A percentile compares a stretch with the other conserved stretches of the same genome.
These are phyloP conservation scores for Penicillium psychrosexuale DNA, from an alignment of 2,329 filamentous ascomycete species.

Conservation along the genomic window DNA sequence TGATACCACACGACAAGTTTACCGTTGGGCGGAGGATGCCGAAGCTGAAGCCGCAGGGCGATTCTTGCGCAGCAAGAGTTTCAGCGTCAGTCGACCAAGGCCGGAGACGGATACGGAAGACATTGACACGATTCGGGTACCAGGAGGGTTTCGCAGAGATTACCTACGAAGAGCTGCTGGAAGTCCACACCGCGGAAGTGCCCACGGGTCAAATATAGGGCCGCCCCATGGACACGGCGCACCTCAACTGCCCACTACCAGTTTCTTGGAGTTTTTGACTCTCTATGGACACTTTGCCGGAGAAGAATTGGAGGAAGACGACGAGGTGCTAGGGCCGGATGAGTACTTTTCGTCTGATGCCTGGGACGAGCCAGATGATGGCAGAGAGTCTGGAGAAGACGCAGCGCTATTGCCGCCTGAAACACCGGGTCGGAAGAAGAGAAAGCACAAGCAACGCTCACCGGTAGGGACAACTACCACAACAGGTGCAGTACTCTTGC, in stretches of 20 bases:
- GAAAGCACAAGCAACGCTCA: slow-evolving; percentile 71
- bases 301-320: slow-evolving; percentile 94
- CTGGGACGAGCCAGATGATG: slow-evolving; percentile 55
- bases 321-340: slow-evolving; percentile 79
- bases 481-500: slow-evolving; percentile 73
- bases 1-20: slow-evolving; percentile 91
- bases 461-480: slow-evolving; percentile 73
- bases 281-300: slow-evolving; percentile 97
- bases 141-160: slow-evolving; percentile 89
- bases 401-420: slow-evolving; percentile 71
- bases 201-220: slow-evolving; percentile 38
- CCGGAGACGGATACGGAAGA: slow-evolving; percentile 78
- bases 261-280: slow-evolving; percentile 91
- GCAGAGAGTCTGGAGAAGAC: slow-evolving; percentile 79
- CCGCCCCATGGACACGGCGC: slow-evolving; percentile 34
- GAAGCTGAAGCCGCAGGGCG: slow-evolving; percentile 59
- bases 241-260: slow-evolving; percentile 75
- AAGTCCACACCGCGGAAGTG: slow-evolving; percentile 55
- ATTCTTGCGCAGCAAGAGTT: slow-evolving; percentile 80
- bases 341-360: slow-evolving; percentile 87
- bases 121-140: slow-evolving; percentile 86
- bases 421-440: slow-evolving; percentile 67
- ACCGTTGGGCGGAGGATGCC: slow-evolving; percentile 91
- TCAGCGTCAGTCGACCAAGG: slow-evolving; percentile 70
- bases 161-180: slow-evolving; percentile 74